Conservation (phyloP, 1,284 basidiomycete genomes). For the Cutaneotrichosporon sp. region DNA sequence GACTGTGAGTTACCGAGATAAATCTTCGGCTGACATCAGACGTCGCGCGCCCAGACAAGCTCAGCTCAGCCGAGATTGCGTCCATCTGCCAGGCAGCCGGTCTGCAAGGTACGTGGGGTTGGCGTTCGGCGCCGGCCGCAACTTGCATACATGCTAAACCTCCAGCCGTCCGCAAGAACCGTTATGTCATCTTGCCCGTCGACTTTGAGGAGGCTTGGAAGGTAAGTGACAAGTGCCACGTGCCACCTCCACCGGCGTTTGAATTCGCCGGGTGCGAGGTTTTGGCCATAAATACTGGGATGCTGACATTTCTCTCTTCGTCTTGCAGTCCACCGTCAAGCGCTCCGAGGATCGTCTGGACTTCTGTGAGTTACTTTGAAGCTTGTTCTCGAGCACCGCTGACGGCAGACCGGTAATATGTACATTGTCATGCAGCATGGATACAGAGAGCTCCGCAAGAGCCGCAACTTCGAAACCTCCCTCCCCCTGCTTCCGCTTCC, state of each 20-base stretch:
- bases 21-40: conserved; percentile 60
- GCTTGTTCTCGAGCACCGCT: neutral
- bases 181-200: conserved; percentile 91
- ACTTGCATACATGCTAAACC: neutral
- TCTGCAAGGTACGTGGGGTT: conserved; percentile 95
- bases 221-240: conserved; percentile 56
- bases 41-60: conserved; percentile 90
- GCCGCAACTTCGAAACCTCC: neutral
- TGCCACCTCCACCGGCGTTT: conserved; percentile 8
- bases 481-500: neutral
- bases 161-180: conserved; percentile 90
- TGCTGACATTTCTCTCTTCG: conserved; percentile 24
- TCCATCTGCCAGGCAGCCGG: conserved; percentile 97
- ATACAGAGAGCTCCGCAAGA: neutral
- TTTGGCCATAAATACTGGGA: conserved; percentile 26
- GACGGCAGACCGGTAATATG: conserved; percentile 33
- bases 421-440: conserved; percentile 20
- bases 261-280: conserved; percentile 18
- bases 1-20: conserved; percentile 64
- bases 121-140: conserved; percentile 17
- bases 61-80: conserved; percentile 93
- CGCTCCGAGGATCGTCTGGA: conserved; percentile 87
- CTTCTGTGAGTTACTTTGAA: conserved; percentile 67
- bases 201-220: conserved; percentile 99
- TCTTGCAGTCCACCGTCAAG: conserved; percentile 80